These are phyloP conservation scores for Spergularia azorica DNA, from an alignment of 179 eudicot genomes.

Conservation along the genomic window DNA sequence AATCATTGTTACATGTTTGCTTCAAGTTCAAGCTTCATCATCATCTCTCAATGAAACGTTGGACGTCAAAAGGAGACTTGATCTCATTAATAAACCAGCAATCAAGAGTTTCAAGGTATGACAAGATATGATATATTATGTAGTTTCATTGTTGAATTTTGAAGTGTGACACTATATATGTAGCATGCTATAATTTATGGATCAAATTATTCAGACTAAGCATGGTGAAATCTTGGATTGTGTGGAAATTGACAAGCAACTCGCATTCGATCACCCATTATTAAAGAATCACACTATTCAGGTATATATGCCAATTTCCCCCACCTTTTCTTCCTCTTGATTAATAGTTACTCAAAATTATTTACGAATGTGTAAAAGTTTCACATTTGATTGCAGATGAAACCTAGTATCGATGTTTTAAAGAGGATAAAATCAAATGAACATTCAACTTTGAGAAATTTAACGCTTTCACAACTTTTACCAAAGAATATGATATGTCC, in stretches of 20 bases:
- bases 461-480: neutral
- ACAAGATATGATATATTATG: neutral
- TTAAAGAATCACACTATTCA: conserved; percentile 31
- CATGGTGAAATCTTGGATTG: conserved; percentile 38
- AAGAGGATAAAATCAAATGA: neutral
- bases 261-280: conserved; percentile 35
- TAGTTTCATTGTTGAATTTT: neutral
- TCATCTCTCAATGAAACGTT: neutral
- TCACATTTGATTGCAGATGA: neutral
- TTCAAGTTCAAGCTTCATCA: neutral
- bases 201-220: conserved; percentile 14
- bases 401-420: neutral
- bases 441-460: neutral
- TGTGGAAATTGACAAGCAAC: conserved; percentile 36
- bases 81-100: neutral
- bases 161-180: neutral
- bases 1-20: neutral
- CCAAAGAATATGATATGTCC: conserved; percentile 26
- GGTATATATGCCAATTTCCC: conserved; percentile 10
- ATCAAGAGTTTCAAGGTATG: neutral
- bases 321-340: neutral
- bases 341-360: no score
- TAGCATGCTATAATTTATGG: neutral
- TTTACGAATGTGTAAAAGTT: neutral
- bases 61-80: neutral